These are phyloP conservation scores for Exophiala sp. DNA, from an alignment of 2,329 filamentous ascomycete species.

Conservation along the genomic window DNA sequence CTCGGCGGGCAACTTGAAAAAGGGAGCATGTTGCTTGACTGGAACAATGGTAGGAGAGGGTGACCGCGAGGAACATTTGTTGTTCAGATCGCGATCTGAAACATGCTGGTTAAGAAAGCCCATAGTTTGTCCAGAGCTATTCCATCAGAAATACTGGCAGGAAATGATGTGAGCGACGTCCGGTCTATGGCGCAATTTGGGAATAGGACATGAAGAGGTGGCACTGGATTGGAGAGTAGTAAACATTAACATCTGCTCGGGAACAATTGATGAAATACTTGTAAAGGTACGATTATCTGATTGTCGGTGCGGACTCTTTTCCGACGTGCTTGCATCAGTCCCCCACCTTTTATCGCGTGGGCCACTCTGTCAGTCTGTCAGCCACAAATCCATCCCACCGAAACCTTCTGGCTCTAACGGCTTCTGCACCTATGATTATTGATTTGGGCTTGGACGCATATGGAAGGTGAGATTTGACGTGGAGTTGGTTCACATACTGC, in stretches of 20 bases:
- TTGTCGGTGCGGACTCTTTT: not conserved
- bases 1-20: slow-evolving; percentile 59
- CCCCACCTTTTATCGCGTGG: not conserved
- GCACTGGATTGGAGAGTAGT: not conserved
- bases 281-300: too few species aligned
- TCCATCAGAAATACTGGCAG: not conserved
- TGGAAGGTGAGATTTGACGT: slow-evolving; percentile 6
- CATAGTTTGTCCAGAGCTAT: slow-evolving; percentile 3
- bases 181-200: too few species aligned
- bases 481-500: not conserved
- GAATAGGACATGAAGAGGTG: too few species aligned
- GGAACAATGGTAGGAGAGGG: slow-evolving; percentile 2
- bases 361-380: not conserved
- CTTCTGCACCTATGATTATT: too few species aligned
- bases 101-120: slow-evolving; percentile 11
- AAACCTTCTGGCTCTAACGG: too few species aligned
- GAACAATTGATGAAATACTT: not conserved
- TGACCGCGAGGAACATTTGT: not conserved
- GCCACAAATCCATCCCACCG: not conserved
- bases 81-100: not conserved
- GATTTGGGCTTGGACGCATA: slow-evolving; percentile 5
- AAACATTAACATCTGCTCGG: not conserved
- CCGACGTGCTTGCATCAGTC: not conserved
- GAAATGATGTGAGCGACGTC: not conserved
- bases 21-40: slow-evolving; percentile 15